Conservation (phyloP, 768 basidiomycete species). For the Tephrocybe sp. region DNA sequence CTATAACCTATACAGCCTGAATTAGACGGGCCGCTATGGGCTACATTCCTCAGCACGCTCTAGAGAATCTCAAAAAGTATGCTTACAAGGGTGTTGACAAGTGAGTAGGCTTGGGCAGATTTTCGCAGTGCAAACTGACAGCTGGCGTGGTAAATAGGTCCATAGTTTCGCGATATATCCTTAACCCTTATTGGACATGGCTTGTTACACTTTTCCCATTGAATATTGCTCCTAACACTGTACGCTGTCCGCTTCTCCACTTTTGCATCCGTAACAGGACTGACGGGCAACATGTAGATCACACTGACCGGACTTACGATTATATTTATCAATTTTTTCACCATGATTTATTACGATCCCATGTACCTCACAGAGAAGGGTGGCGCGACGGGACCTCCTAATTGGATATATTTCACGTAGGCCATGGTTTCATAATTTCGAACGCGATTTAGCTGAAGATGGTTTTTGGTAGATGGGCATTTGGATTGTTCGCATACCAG, state of each 20-base stretch:
- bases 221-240: constrained; percentile 85
- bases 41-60: constrained; percentile 63
- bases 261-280: constrained; percentile 8
- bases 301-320: constrained; percentile 82
- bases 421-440: constrained; percentile 23
- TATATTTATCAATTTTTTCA: constrained; percentile 80
- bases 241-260: too few relatives aligned
- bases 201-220: constrained; percentile 86
- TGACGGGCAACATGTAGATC: constrained; percentile 55
- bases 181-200: constrained; percentile 90
- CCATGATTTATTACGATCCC: constrained; percentile 83
- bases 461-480: constrained; percentile 61
- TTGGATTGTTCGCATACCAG: constrained; percentile 91
- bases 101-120: constrained; percentile 34
- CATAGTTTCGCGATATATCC: constrained; percentile 66
- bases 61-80: constrained; percentile 75
- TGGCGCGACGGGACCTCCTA: constrained; percentile 59
- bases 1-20: too few relatives aligned
- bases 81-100: constrained; percentile 81
- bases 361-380: constrained; percentile 67
- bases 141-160: constrained; percentile 48
- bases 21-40: constrained; percentile 34
- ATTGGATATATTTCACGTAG: constrained; percentile 90
- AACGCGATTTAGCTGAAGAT: background rate
- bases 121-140: background rate